A percentile compares a stretch with the other conserved stretches of the same genome.
Evolutionary conservation across 139 green algal genomes (phyloP).

Genomic region (Closterium sp.): DNA sequence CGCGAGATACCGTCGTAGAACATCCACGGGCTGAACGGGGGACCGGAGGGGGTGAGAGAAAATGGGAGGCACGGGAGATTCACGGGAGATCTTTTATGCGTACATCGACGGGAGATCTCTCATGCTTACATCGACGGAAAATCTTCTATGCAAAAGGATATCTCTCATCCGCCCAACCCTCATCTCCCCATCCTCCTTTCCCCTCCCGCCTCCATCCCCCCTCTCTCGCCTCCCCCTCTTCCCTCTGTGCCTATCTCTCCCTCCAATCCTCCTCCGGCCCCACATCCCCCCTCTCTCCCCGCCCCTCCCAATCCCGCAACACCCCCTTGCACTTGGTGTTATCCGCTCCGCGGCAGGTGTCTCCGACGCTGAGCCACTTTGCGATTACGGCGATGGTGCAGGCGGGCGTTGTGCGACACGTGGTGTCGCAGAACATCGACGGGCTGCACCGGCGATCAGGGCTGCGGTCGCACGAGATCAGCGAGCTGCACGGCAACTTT

Average conservation of each 20-base stretch:
- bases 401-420: conserved; percentile 25
- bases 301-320: conserved; percentile 49
- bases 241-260: not conserved
- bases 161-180: not conserved
- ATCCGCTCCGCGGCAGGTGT: conserved; percentile 61
- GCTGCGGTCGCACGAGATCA: conserved; percentile 62
- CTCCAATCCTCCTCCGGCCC: no score
- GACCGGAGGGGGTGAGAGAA: no score
- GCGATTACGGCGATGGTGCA: conserved; percentile 59
- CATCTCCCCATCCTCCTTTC: not conserved
- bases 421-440: conserved; percentile 66
- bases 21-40: conserved; percentile 80
- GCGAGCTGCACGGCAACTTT: conserved; percentile 85
- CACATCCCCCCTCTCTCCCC: not conserved
- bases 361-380: conserved; percentile 78
- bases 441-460: conserved; percentile 82
- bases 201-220: not conserved
- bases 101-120: conserved; percentile 64
- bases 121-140: not conserved
- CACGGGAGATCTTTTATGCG: no score
- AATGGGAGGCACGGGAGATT: conserved; percentile 60
- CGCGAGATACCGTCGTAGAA: conserved; percentile 45
- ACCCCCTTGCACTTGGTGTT: conserved; percentile 52
- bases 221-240: not conserved
- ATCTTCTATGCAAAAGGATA: no score